A percentile compares a stretch with the other conserved stretches of the same genome.
These are phyloP conservation scores for Cercophora newfieldiana DNA, from an alignment of 495 filamentous ascomycete species.

Conservation along the genomic window DNA sequence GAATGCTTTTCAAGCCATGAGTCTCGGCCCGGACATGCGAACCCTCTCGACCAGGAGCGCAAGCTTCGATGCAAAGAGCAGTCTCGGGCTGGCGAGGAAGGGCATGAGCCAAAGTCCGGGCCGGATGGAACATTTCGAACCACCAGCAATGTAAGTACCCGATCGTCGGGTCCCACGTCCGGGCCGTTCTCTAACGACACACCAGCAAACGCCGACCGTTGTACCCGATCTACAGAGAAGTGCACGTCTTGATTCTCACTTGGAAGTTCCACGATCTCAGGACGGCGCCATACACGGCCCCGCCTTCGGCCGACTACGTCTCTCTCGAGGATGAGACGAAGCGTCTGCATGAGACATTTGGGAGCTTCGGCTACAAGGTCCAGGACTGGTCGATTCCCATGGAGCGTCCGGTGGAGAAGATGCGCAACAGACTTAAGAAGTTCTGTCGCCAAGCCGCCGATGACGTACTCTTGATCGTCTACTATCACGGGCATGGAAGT, in stretches of 20 bases:
- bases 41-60: background rate
- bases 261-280: slow-evolving; percentile 37
- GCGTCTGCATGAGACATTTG: slow-evolving; percentile 30
- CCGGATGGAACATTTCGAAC: background rate
- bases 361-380: slow-evolving; percentile 30
- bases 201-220: slow-evolving; percentile 14
- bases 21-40: background rate
- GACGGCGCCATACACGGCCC: slow-evolving; percentile 28
- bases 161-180: background rate
- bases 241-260: slow-evolving; percentile 35
- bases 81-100: background rate
- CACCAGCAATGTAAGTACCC: background rate
- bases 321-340: slow-evolving; percentile 37
- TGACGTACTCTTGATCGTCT: slow-evolving; percentile 35
- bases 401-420: slow-evolving; percentile 21
- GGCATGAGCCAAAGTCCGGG: background rate
- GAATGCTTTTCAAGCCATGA: slow-evolving; percentile 5
- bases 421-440: slow-evolving; percentile 20
- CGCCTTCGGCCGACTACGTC: slow-evolving; percentile 27
- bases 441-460: slow-evolving; percentile 29
- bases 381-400: slow-evolving; percentile 35
- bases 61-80: slow-evolving; percentile 3
- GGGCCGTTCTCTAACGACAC: slow-evolving; percentile 11
- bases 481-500: slow-evolving; percentile 38
- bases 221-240: slow-evolving; percentile 27